Base-by-base conservation (phyloP, 2,329 filamentous ascomycete species). In the Paramyrothecium sp. region DNA sequence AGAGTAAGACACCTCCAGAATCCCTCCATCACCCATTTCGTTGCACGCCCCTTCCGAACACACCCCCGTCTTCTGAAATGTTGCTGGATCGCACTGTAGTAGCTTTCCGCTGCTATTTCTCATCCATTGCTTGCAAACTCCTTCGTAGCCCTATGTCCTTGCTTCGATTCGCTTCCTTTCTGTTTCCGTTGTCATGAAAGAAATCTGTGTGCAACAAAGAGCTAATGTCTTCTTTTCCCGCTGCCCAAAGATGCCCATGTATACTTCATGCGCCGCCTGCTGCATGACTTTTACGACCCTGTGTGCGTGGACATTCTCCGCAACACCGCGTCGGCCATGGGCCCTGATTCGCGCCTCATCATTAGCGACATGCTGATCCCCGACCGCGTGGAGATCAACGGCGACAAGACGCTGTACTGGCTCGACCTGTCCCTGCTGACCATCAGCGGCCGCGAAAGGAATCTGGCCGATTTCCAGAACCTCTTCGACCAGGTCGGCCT, bases 321-420 rank as follows among this genome's bases (percentile, higher is more conserved):
- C 20, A 67, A 64, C 58, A 65, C 63, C 2, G 65, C 57, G 3
- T 55, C 60, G 17, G 61, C 64, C 54, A 68, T 68, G 67, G 65
- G 63, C 2, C 63, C 63, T 1, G 62, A 63, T 20, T 69, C 69
- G 3, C 62, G 67, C 3, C 63, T 70, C 3, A 58, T 73, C 23
- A 58, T 73, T 23, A 69, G 68, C 58, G 69, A 73, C 60, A 69
- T 71, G 63, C 58, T 73, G 10, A 59, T 71, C 22, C 70, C 69
- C 0, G 66, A 68, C 11, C 60, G 56, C 53, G 68, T 66, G 7
- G 56, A 65, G 12, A 61, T 62, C 19, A 62, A 60, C 12, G 62
- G 56, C 3, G 53, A 59, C n/a, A 58, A 61, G 58, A 64, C 63
- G 51, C 54, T 66, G 17, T 68, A 66, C 57, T 71, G 67, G 67